Evolutionary conservation across 202 grass and related monocot genomes (phyloP), one percentile per base, ranked within the genome.

Genomic region (Setaria italica): DNA sequence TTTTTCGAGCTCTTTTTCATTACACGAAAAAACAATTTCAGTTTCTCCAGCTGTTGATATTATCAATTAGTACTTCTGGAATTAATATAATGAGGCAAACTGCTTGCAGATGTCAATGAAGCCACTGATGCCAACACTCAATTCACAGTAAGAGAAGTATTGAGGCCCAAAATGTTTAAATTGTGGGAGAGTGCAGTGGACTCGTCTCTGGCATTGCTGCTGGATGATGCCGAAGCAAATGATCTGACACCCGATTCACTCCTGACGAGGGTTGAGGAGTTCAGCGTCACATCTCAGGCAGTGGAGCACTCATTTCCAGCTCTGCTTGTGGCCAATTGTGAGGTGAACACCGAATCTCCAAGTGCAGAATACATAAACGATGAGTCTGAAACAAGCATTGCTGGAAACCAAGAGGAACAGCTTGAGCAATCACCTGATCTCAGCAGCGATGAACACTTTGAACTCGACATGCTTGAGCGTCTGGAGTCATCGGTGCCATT

Each of bases 241-340:
- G 59, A 54, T 45, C 86, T 98, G 20, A 87, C 84, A 64, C 93
- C 93, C 57, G 91, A 98, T 87, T 89, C 68, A 12, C 96, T 98
- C 82, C 88, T 95, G 54, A 50, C 73, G 33, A 80, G 55, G 82
- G 91, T 98, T 0, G 90, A 95, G 62, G 84, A 94, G 29, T 98
- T 95, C 82, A 92, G 90, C 43, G 71, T 82, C 30, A 72, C 50
- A 85, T 92, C 84, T 42, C 95, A 98, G 82, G 90, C 90, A 9
- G 50, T 63, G 17, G 91, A 90, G 33, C 92, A 98, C 82, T 98
- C 93, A 4, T 98, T 90, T 59, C 80, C 86, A 62, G 93, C 93
- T 42, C 67, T 95, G 54, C 88, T 95, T 62, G 83, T 98, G 55
- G 9, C 75, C 63, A 86, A 78, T 70, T 53, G 17, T 8, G 81